These are phyloP conservation scores for Rhynchospora tenuis DNA, from an alignment of 176 grass and related monocot species.

Conservation along the genomic window DNA sequence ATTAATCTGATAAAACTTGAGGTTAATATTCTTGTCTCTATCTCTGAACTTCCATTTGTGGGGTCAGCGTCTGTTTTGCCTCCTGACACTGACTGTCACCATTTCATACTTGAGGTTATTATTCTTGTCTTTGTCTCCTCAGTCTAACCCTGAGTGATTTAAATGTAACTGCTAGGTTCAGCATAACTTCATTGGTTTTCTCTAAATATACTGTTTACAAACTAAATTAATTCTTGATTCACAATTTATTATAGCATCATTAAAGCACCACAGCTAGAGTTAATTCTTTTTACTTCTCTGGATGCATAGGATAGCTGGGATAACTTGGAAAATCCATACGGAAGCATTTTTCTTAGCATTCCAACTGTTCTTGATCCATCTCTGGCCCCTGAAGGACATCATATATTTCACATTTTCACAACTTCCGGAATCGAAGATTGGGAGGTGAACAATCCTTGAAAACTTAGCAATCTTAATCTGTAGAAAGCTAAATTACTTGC, in stretches of 20 bases:
- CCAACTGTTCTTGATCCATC: constrained; percentile 94
- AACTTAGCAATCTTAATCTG: neutral
- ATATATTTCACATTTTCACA: constrained; percentile 96
- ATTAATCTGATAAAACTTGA: neutral
- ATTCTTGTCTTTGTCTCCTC: no score
- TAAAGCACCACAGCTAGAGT: neutral
- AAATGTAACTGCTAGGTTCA: neutral
- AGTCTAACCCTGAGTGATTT: neutral
- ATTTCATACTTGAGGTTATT: constrained; percentile 98
- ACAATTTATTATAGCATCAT: neutral
- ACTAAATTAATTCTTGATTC: neutral
- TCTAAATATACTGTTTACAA: neutral
- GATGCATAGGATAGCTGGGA: constrained; percentile 70
- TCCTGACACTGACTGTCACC: constrained; percentile 80
- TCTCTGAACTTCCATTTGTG: neutral
- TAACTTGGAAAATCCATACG: constrained; percentile 80
- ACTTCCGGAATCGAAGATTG: constrained; percentile 90
- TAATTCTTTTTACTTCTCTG: neutral
- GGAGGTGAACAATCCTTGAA: constrained; percentile 46
- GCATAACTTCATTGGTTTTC: neutral
- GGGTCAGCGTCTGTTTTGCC: constrained; percentile 55
- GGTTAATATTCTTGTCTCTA: neutral
- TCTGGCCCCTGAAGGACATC: constrained; percentile 80
- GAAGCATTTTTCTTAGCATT: constrained; percentile 97
- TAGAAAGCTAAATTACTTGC: neutral